phyloP scores from a whole-genome alignment of 345 rosid genomes.

The Lagerstroemia speciosa region DNA sequence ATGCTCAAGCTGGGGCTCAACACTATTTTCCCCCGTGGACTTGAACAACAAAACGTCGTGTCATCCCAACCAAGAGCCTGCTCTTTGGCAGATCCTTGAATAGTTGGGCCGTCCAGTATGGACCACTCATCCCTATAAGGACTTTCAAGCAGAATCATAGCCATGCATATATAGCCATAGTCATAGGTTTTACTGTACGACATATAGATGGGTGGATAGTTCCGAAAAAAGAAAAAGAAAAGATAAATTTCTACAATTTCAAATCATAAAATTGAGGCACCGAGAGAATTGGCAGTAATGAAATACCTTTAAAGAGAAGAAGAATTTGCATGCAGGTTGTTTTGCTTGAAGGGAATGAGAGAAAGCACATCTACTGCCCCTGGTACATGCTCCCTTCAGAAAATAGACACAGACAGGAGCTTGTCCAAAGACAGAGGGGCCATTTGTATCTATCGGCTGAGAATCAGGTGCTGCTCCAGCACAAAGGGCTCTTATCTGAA shows the following conservation, averaged over 20 bases:
- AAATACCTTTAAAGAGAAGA: conserved; percentile 60
- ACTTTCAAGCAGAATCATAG: not conserved
- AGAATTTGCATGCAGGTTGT: conserved; percentile 60
- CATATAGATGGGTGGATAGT: not conserved
- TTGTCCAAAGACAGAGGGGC: conserved; percentile 17
- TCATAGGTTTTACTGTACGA: not conserved
- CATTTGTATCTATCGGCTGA: conserved; percentile 19
- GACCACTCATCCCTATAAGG: not conserved
- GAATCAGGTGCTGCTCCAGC: conserved; percentile 16
- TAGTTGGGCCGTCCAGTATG: not conserved
- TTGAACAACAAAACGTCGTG: not conserved
- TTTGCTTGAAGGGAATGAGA: conserved; percentile 60
- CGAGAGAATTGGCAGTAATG: not conserved
- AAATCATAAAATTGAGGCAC: not conserved
- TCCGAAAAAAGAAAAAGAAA: too few species aligned
- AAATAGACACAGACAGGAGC: conserved; percentile 55
- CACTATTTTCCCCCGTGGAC: not conserved
- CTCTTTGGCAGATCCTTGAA: not conserved
- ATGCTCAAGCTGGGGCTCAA: not conserved
- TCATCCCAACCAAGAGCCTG: not conserved
- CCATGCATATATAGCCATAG: not conserved
- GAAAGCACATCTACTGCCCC: conserved; percentile 58
- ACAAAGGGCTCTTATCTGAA: conserved; percentile 50
- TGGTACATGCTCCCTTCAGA: conserved; percentile 62
- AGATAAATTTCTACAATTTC: not conserved